Evolutionary conservation across 257 asterid species (phyloP), one percentile per base, ranked within the genome.

Genomic region (Solanum dulcamara): DNA sequence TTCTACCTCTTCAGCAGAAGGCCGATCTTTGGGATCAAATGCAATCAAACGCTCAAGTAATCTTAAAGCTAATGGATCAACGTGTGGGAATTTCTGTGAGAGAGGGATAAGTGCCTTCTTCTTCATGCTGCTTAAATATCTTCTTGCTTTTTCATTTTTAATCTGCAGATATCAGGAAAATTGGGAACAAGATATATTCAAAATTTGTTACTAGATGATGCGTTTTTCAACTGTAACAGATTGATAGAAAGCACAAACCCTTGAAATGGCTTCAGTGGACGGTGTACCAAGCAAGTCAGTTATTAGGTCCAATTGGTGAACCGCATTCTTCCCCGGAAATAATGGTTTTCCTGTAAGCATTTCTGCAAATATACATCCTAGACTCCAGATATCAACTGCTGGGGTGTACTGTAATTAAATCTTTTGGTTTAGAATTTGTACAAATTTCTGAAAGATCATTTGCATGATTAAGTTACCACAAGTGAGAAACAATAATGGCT

Each of bases 341-440:
- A 96, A 85, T 4, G 98, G 98, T 85, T 93, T 94, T 62, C 99
- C 97, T 37, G 92, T 89, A 48, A 96, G 89, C 92, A 96, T 91
- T 92, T 96, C 99, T 10, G 94, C 98, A 90, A 94, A 96, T 89
- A 96, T 94, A 88, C 99, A 96, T 88, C 99, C 99, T 81, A 96
- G 91, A 91, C 99, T 94, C 99, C 99, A 96, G 84, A 94, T 93
- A 83, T 96, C 99, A 87, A 94, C 94, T 80, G 99, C 98, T 30
- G 98, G 98, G 51, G 99, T 94, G 86, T 96, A 96, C 98, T 96
- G 97, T 88, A 90, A 89, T 88, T 8, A 89, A 10, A 66, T 50
- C 1, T 53, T 40, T 7, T 40, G 53, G 51, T 15, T 80, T 18
- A 84, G 82, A 83, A 70, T 62, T 64, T 55, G 44, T 14, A 64